Conservation (phyloP, 768 basidiomycete genomes). For the Russula olivacea region DNA sequence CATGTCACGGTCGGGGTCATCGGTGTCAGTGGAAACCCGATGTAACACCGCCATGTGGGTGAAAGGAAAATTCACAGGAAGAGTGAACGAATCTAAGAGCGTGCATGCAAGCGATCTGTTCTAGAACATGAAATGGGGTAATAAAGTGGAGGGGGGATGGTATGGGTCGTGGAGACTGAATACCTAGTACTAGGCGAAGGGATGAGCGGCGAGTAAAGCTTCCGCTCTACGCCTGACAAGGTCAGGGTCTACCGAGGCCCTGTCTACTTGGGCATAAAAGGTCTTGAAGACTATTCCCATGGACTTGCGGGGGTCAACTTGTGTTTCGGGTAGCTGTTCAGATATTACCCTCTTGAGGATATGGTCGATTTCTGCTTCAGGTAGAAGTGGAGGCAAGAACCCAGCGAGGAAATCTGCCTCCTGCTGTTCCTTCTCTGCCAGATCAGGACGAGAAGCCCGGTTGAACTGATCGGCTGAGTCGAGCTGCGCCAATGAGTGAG, state of each 20-base stretch:
- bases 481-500: conserved; percentile 34
- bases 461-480: conserved; percentile 55
- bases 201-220: conserved; percentile 31
- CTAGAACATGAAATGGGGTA: neutral
- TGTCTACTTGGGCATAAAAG: conserved; percentile 60
- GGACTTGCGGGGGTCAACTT: conserved; percentile 33
- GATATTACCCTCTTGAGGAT: conserved; percentile 42
- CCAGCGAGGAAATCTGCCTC: conserved; percentile 52
- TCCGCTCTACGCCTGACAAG: conserved; percentile 51
- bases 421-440: conserved; percentile 53
- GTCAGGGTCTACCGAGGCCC: conserved; percentile 49
- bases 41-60: neutral
- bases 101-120: neutral
- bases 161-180: neutral
- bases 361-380: conserved; percentile 49
- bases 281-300: conserved; percentile 52
- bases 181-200: neutral
- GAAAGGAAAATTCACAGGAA: neutral
- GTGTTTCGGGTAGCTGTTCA: conserved; percentile 27
- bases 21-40: neutral
- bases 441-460: conserved; percentile 54
- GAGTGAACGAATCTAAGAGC: neutral
- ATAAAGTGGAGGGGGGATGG: neutral
- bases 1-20: neutral
- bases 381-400: conserved; percentile 56